Conservation (phyloP, 192 early-diverging fungal species). For the Lunasporangiospora selenospora region DNA sequence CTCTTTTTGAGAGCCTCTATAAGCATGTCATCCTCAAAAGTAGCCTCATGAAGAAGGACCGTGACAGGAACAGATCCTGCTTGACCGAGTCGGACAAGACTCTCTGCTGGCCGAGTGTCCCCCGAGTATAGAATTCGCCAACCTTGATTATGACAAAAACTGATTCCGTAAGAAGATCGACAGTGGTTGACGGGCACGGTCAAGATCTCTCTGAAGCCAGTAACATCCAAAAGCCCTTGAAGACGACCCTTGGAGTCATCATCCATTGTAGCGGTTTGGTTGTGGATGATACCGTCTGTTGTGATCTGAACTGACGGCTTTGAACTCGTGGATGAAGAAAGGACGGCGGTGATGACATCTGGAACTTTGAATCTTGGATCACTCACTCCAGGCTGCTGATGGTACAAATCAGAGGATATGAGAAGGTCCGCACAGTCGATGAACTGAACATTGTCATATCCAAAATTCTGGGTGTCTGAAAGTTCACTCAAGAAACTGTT, state of each 20-base stretch:
- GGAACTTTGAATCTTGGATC: too few relatives aligned
- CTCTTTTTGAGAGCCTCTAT: slow-evolving; percentile 79
- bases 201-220: too few relatives aligned
- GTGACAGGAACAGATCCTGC: too few relatives aligned
- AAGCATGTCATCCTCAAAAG: slow-evolving; percentile 70
- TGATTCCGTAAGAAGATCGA: slow-evolving; percentile 74
- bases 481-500: slow-evolving; percentile 67
- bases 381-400: too few relatives aligned
- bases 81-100: slow-evolving; percentile 67
- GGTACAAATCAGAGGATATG: slow-evolving; percentile 8
- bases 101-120: slow-evolving; percentile 84
- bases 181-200: slow-evolving; percentile 88
- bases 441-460: slow-evolving; percentile 48
- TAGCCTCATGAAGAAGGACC: slow-evolving; percentile 89
- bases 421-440: slow-evolving; percentile 52
- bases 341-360: too few relatives aligned
- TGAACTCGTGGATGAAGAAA: too few relatives aligned
- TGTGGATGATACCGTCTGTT: too few relatives aligned
- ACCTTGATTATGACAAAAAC: slow-evolving; percentile 64
- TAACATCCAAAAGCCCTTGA: too few relatives aligned
- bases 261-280: too few relatives aligned
- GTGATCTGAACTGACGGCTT: too few relatives aligned
- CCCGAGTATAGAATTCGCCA: slow-evolving; percentile 87
- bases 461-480: slow-evolving; percentile 63
- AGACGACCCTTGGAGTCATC: too few relatives aligned